A percentile compares a stretch with the other conserved stretches of the same genome.
phyloP scores from a whole-genome alignment of 768 basidiomycete genomes.

The Calocera viscosa region DNA sequence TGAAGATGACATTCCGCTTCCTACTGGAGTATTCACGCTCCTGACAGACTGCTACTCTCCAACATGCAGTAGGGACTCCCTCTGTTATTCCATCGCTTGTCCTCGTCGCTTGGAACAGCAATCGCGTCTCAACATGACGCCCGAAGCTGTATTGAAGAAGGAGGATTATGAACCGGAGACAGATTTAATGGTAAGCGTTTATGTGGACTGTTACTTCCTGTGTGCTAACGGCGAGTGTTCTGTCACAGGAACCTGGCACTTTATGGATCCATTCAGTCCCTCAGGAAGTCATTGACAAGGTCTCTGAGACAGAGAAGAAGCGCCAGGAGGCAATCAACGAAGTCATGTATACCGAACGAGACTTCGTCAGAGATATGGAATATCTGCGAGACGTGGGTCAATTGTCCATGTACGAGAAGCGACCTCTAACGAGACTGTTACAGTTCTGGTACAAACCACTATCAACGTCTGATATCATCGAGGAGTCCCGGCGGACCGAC shows the following conservation, averaged over 20 bases:
- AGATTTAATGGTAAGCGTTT: slow-evolving; percentile 50
- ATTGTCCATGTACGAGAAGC: no score
- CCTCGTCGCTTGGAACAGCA: slow-evolving; percentile 90
- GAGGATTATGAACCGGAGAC: slow-evolving; percentile 68
- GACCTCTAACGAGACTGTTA: no score
- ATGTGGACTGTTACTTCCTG: background rate
- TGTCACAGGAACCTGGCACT: slow-evolving; percentile 56
- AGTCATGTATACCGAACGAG: slow-evolving; percentile 84
- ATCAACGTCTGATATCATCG: slow-evolving; percentile 62
- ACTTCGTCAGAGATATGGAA: slow-evolving; percentile 96
- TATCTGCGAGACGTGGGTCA: slow-evolving; percentile 80
- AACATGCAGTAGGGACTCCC: slow-evolving; percentile 80
- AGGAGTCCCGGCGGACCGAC: slow-evolving; percentile 58
- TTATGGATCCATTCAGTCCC: slow-evolving; percentile 96
- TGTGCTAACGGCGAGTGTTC: slow-evolving; percentile 5
- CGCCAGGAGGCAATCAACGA: slow-evolving; percentile 98
- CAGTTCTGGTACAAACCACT: slow-evolving; percentile 86
- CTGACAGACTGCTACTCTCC: slow-evolving; percentile 97
- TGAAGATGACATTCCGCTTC: slow-evolving; percentile 36
- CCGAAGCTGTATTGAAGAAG: slow-evolving; percentile 65
- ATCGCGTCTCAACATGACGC: slow-evolving; percentile 85
- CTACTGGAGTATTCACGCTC: slow-evolving; percentile 89
- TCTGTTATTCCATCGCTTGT: slow-evolving; percentile 98
- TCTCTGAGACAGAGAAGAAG: slow-evolving; percentile 85
- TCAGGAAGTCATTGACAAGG: slow-evolving; percentile 82